Percentiles rank a stretch among this genome's conserved stretches.
Evolutionary conservation across 345 rosid species (phyloP).

Genomic region (Pistacia atlantica): DNA sequence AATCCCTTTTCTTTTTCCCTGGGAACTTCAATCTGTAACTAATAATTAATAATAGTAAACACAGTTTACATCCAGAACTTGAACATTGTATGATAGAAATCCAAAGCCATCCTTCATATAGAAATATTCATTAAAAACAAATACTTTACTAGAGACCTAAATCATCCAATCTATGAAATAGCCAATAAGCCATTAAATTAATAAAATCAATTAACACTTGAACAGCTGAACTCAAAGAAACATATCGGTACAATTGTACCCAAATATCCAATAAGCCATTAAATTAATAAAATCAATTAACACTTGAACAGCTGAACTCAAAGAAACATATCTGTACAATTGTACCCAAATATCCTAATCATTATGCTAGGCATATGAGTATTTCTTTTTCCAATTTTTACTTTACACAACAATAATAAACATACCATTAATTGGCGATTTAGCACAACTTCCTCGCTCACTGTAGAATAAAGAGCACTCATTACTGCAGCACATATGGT

Average conservation of each 20-base stretch:
- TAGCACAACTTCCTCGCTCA: slow-evolving; percentile 76
- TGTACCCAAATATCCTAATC: too few species aligned
- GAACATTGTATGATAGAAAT: too few species aligned
- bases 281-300: neutral
- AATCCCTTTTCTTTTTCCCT: neutral
- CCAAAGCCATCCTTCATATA: too few species aligned
- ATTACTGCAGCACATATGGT: slow-evolving; percentile 79
- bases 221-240: neutral
- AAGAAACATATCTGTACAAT: neutral
- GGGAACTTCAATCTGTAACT: neutral
- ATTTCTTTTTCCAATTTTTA: neutral
- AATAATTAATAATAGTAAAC: neutral
- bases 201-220: neutral
- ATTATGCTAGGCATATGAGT: neutral
- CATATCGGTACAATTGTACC: neutral
- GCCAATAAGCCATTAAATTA: slow-evolving; percentile 2
- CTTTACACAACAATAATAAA: neutral
- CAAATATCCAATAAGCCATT: neutral
- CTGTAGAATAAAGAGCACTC: slow-evolving; percentile 92
- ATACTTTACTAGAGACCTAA: slow-evolving; percentile 2
- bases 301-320: neutral
- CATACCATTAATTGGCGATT: slow-evolving; percentile 83
- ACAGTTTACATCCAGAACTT: too few species aligned
- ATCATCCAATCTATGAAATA: slow-evolving; percentile 5
- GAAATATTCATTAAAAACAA: neutral